Evolutionary conservation across 164 flowering plant species (phyloP).

Genomic region (Vitis labrusca): DNA sequence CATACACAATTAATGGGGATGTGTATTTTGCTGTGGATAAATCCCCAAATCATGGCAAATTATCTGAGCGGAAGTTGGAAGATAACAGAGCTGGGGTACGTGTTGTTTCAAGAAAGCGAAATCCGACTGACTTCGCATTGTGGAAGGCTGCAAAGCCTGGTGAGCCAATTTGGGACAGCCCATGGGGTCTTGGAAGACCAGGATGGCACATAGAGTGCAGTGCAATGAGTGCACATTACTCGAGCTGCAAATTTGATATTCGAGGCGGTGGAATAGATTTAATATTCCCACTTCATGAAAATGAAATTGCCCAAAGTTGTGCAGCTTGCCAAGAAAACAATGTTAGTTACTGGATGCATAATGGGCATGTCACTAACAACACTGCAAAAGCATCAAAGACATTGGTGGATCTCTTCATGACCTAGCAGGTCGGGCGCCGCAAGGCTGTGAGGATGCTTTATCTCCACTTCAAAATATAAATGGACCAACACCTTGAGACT

Average conservation of each 20-base stretch:
- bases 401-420: slow-evolving; percentile 82
- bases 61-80: slow-evolving; percentile 76
- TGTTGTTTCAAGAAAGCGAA: slow-evolving; percentile 68
- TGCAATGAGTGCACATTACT: slow-evolving; percentile 94
- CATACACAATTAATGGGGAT: slow-evolving; percentile 78
- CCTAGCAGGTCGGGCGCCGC: slow-evolving; percentile 65
- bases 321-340: slow-evolving; percentile 76
- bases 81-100: slow-evolving; percentile 89
- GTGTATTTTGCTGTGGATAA: slow-evolving; percentile 85
- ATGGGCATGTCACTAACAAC: slow-evolving; percentile 84
- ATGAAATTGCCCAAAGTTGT: slow-evolving; percentile 90
- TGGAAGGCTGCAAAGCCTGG: slow-evolving; percentile 97
- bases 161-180: slow-evolving; percentile 93
- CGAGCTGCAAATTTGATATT: slow-evolving; percentile 72
- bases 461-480: slow-evolving; percentile 36
- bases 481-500: slow-evolving; percentile 14
- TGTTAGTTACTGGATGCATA: slow-evolving; percentile 85
- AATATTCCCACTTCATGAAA: slow-evolving; percentile 95
- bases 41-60: slow-evolving; percentile 65
- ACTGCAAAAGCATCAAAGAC: slow-evolving; percentile 95
- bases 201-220: slow-evolving; percentile 99
- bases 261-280: slow-evolving; percentile 97
- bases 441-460: slow-evolving; percentile 66
- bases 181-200: slow-evolving; percentile 97
- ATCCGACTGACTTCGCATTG: slow-evolving; percentile 91